These are phyloP conservation scores for Cochlearia excelsa DNA, from an alignment of 345 rosid species.

Conservation along the genomic window DNA sequence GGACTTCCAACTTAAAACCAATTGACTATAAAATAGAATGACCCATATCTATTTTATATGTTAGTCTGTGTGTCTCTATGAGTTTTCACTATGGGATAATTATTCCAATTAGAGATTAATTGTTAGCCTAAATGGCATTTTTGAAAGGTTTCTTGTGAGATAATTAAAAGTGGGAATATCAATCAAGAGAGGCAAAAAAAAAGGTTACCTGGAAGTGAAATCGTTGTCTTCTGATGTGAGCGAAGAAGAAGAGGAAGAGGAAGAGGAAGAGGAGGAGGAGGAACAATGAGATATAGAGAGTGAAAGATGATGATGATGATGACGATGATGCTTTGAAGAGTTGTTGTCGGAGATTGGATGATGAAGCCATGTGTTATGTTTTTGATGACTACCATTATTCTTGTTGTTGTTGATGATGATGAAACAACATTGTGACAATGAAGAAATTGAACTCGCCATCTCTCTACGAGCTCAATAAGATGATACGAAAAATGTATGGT, in stretches of 20 bases:
- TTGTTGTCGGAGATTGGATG: neutral
- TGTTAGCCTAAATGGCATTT: neutral
- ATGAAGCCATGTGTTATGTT: no score
- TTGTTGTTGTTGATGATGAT: no score
- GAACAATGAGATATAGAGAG: no score
- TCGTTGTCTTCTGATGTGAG: constrained; percentile 35
- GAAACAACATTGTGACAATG: no score
- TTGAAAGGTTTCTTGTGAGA: neutral
- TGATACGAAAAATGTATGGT: no score
- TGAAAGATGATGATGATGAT: neutral
- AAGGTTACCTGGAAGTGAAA: constrained; percentile 44
- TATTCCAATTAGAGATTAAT: neutral
- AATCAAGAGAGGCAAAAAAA: constrained; percentile 12
- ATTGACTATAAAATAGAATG: no score
- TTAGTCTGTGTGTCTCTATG: neutral
- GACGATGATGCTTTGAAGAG: constrained; percentile 37
- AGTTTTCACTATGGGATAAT: neutral
- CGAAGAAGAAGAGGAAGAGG: constrained; percentile 30
- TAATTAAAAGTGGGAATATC: neutral
- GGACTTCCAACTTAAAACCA: no score
- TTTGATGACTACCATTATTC: no score
- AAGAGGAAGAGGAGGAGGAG: constrained; percentile 3
- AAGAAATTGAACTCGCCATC: no score
- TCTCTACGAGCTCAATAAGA: no score
- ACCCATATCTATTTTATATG: neutral